A percentile compares a stretch with the other conserved stretches of the same genome.
Conservation (phyloP, 2,329 filamentous ascomycete species). For the Colletotrichum sp. region DNA sequence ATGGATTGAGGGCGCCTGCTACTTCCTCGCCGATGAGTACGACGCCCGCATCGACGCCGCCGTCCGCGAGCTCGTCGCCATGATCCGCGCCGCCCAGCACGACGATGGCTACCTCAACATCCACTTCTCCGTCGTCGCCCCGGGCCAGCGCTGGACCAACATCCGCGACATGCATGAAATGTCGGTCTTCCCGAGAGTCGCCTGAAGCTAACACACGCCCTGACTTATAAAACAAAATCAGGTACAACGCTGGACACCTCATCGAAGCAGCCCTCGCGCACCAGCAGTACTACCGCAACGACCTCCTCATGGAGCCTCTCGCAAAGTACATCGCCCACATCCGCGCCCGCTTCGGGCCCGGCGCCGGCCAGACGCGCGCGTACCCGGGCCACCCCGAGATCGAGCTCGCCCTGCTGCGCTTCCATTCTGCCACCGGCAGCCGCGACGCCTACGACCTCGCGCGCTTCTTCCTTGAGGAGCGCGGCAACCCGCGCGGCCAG, state of each 20-base stretch:
- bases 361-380: slow-evolving; percentile 53
- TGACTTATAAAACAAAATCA: slow-evolving; percentile 23
- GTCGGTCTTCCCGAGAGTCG: slow-evolving; percentile 33
- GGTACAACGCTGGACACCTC: slow-evolving; percentile 66
- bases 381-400: slow-evolving; percentile 66
- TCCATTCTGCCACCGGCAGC: slow-evolving; percentile 35
- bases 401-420: slow-evolving; percentile 50
- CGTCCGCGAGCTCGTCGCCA: slow-evolving; percentile 60
- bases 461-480: slow-evolving; percentile 61
- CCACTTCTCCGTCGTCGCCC: slow-evolving; percentile 65
- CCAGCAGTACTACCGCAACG: slow-evolving; percentile 54
- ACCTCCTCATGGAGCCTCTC: slow-evolving; percentile 55
- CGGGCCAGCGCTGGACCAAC: slow-evolving; percentile 60
- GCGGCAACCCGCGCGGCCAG: slow-evolving; percentile 53
- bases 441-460: slow-evolving; percentile 49
- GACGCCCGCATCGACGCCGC: slow-evolving; percentile 53
- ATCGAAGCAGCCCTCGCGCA: slow-evolving; percentile 67
- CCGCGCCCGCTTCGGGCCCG: slow-evolving; percentile 54
- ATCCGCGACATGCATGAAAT: slow-evolving; percentile 67
- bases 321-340: slow-evolving; percentile 60
- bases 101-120: slow-evolving; percentile 68
- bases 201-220: background rate
- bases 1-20: slow-evolving; percentile 68
- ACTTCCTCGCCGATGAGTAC: slow-evolving; percentile 50
- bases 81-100: slow-evolving; percentile 62